phyloP scores from a whole-genome alignment of 2,329 filamentous ascomycete species.

The Aspergillus proliferans region DNA sequence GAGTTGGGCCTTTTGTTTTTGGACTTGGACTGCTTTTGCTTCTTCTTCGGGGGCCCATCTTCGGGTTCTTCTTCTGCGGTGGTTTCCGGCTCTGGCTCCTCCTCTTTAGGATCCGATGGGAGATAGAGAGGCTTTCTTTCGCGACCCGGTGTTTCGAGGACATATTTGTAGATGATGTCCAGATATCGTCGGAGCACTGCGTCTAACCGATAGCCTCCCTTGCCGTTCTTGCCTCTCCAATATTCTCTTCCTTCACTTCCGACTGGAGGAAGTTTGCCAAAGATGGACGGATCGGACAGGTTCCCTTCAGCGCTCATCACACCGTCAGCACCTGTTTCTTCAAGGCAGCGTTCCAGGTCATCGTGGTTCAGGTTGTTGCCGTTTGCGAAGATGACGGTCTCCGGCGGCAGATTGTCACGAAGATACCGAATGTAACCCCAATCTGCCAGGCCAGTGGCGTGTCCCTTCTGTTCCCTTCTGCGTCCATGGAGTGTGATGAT shows the following conservation, averaged over 20 bases:
- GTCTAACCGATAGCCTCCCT: slow-evolving; percentile 82
- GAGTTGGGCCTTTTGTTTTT: slow-evolving; percentile 46
- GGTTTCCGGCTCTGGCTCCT: slow-evolving; percentile 13
- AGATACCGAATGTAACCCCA: slow-evolving; percentile 81
- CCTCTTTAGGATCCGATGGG: slow-evolving; percentile 43
- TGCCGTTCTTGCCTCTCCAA: slow-evolving; percentile 73
- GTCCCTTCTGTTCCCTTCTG: slow-evolving; percentile 85
- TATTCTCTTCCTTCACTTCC: slow-evolving; percentile 71
- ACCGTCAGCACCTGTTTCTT: slow-evolving; percentile 79
- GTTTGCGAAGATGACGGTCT: slow-evolving; percentile 94
- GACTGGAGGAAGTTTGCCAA: slow-evolving; percentile 59
- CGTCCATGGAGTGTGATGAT: slow-evolving; percentile 91
- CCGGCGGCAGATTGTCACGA: slow-evolving; percentile 71
- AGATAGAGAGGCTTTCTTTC: slow-evolving; percentile 66
- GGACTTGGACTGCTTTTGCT: slow-evolving; percentile 31
- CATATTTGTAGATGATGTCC: slow-evolving; percentile 79
- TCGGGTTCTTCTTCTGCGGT: slow-evolving; percentile 34
- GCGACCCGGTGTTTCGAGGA: slow-evolving; percentile 60
- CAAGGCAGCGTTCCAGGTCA: slow-evolving; percentile 71
- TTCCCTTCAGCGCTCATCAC: slow-evolving; percentile 97
- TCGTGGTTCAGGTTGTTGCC: slow-evolving; percentile 80
- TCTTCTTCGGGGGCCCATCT: slow-evolving; percentile 45
- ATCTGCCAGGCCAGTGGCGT: slow-evolving; percentile 87
- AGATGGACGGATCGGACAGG: slow-evolving; percentile 83
- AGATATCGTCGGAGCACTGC: slow-evolving; percentile 81